Conservation (phyloP, 2,329 filamentous ascomycete species). For the Aureobasidium subglaciale region DNA sequence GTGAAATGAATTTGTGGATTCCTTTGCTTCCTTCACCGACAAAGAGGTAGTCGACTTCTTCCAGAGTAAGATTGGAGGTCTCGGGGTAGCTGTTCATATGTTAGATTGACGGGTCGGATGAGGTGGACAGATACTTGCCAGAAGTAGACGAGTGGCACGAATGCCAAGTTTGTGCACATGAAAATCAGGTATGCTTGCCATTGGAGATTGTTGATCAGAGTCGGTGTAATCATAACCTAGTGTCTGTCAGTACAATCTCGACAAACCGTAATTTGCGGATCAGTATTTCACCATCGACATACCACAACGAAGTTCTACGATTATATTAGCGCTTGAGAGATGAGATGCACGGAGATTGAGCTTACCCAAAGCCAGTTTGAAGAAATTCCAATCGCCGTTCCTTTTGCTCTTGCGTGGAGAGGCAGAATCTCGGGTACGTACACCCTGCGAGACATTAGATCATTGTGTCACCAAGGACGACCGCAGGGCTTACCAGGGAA, state of each 20-base stretch:
- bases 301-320: slow-evolving; percentile 42
- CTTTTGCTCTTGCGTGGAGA: slow-evolving; percentile 43
- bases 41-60: slow-evolving; percentile 41
- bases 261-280: too few species aligned
- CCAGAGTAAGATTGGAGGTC: slow-evolving; percentile 37
- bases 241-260: too few species aligned
- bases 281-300: too few species aligned
- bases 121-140: slow-evolving; percentile 31
- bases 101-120: slow-evolving; percentile 26
- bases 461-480: accelerated
- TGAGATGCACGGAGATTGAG: too few species aligned
- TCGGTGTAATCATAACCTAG: slow-evolving; percentile 49
- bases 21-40: slow-evolving; percentile 23
- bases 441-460: slow-evolving; percentile 22
- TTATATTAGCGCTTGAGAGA: neutral
- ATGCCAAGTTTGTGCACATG: slow-evolving; percentile 41
- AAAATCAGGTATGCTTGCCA: slow-evolving; percentile 51
- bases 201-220: slow-evolving; percentile 38
- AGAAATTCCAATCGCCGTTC: slow-evolving; percentile 43
- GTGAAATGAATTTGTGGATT: slow-evolving; percentile 18
- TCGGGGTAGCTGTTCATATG: slow-evolving; percentile 32
- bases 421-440: slow-evolving; percentile 46
- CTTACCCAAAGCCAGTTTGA: slow-evolving; percentile 42
- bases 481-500: slow-evolving; percentile 34
- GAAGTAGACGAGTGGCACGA: slow-evolving; percentile 43